Evolutionary conservation across 345 rosid genomes (phyloP).

Genomic region (Arabidopsis arenosa): DNA sequence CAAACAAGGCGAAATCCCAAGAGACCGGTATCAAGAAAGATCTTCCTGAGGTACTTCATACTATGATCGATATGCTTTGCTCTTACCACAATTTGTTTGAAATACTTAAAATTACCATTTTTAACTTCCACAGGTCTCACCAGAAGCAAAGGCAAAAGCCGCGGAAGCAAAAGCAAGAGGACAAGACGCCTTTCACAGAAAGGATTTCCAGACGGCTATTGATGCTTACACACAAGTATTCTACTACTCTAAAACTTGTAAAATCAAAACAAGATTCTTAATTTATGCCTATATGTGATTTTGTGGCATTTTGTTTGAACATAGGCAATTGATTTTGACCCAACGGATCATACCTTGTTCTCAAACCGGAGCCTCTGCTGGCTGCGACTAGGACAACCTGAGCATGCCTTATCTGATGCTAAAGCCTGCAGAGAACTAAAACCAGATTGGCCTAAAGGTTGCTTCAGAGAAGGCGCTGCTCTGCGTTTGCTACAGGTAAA

Average conservation of each 20-base stretch:
- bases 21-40: slow-evolving; percentile 50
- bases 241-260: slow-evolving; percentile 12
- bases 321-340: slow-evolving; percentile 90
- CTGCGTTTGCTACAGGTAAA: slow-evolving; percentile 71
- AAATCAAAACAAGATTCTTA: neutral
- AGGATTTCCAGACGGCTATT: slow-evolving; percentile 64
- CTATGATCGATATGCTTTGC: slow-evolving; percentile 3
- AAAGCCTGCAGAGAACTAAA: slow-evolving; percentile 69
- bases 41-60: slow-evolving; percentile 62
- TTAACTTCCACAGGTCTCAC: slow-evolving; percentile 58
- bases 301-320: slow-evolving; percentile 37
- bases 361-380: slow-evolving; percentile 95
- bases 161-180: slow-evolving; percentile 95
- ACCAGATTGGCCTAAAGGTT: slow-evolving; percentile 88
- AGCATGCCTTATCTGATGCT: slow-evolving; percentile 84
- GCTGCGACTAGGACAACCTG: slow-evolving; percentile 73
- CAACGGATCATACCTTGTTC: slow-evolving; percentile 64
- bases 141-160: slow-evolving; percentile 77
- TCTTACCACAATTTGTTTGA: neutral
- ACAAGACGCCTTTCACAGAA: slow-evolving; percentile 71
- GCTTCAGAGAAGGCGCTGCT: slow-evolving; percentile 95
- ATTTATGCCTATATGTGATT: slow-evolving; percentile 4
- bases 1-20: slow-evolving; percentile 38
- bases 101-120: neutral
- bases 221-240: slow-evolving; percentile 87